phyloP scores from a whole-genome alignment of 1,284 basidiomycete genomes.

The Melampsora larici-populina region DNA sequence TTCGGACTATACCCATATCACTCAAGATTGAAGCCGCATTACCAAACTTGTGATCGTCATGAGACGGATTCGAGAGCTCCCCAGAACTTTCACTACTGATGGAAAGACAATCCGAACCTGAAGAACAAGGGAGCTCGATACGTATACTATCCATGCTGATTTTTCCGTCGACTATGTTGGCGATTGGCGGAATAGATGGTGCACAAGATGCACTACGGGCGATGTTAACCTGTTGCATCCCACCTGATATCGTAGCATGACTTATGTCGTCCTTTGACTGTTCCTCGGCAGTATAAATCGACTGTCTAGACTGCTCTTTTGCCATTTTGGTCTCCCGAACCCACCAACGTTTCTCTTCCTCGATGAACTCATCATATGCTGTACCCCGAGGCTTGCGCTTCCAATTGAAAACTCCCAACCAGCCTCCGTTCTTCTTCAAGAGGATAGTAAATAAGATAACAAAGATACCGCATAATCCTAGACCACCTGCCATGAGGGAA shows the following conservation, averaged over 20 bases:
- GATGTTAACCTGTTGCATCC: neutral
- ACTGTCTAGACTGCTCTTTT: conserved; percentile 7
- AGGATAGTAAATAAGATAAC: neutral
- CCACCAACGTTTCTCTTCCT: conserved; percentile 39
- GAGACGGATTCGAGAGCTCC: neutral
- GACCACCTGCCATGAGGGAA: conserved; percentile 28
- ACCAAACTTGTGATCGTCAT: neutral
- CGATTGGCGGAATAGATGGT: conserved; percentile 36
- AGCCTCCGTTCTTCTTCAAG: conserved; percentile 30
- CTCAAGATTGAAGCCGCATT: neutral
- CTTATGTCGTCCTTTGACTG: neutral
- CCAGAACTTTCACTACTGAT: conserved; percentile 7
- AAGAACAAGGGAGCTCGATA: conserved; percentile 28
- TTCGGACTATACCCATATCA: neutral
- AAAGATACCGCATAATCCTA: conserved; percentile 34
- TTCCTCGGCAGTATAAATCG: neutral
- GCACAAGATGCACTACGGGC: conserved; percentile 31
- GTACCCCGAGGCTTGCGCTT: conserved; percentile 34
- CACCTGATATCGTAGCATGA: neutral
- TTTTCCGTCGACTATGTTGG: conserved; percentile 31
- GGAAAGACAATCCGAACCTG: neutral
- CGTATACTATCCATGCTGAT: conserved; percentile 38
- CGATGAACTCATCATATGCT: conserved; percentile 43
- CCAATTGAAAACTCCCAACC: conserved; percentile 9
- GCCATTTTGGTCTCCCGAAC: conserved; percentile 23